Base-by-base conservation (phyloP, 306 rosid genomes). In the Purshia tridentata region DNA sequence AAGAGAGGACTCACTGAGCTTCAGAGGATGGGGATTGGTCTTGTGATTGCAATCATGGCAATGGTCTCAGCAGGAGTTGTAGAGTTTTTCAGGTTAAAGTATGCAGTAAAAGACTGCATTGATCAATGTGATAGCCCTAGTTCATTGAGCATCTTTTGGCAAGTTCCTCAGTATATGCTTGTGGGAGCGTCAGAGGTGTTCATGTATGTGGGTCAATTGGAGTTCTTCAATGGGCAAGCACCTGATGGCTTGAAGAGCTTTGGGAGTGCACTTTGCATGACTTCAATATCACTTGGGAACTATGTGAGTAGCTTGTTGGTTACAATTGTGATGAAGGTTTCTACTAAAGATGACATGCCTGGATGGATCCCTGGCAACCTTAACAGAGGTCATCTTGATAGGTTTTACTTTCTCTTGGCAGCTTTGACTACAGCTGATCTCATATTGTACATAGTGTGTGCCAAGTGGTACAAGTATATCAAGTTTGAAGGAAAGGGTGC, bases 311-410 rank as follows among this genome's bases (percentile, higher is more conserved):
- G 91, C 23, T 66, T 89, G 73, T 76, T 91, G 53, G 97, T 91
- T 52, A 85, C 87, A 50, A 78, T 89, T 22, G 97, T 91, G 48
- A 91, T 91, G 96, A 89, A 83, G 47, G 65, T 87, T 46, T 86
- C 97, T 16, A 22, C 82, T 0, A 86, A 52, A 40, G 88, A 78
- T 71, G 78, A 80, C 0, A 80, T 83, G 84, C 89, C 87, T 2
- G 96, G 97, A 0, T 91, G 97, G 97, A 91, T 91, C 59, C 96
- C 97, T 4, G 83, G 83, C 2, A 87, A 91, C 80, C 87, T 91
- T 0, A 91, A 91, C 74, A 69, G 46, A 45, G 97, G 97, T 2
- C 97, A 87, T 72, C 65, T 91, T 75, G 90, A 91, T 13, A 77
- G 84, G 76, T 91, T 91, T 58, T 91, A 74, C 71, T 89, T 89